These are phyloP conservation scores for Bipolaris sorokiniana DNA, from an alignment of 2,329 filamentous ascomycete genomes.

Conservation along the genomic window DNA sequence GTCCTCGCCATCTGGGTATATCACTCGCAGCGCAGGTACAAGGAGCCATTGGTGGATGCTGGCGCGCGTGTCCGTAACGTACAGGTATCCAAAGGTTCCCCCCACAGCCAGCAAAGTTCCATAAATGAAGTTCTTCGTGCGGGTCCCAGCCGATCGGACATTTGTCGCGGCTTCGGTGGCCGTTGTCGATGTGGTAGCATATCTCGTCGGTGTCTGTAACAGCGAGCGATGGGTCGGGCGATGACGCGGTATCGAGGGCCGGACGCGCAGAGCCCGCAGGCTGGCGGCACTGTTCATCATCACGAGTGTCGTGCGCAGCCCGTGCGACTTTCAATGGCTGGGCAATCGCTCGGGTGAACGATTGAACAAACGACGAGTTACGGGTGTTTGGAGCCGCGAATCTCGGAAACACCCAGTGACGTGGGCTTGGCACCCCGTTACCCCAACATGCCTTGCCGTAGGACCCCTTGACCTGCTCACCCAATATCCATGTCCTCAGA, in stretches of 20 bases:
- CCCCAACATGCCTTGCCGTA: neutral
- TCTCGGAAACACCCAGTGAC: slow-evolving; percentile 11
- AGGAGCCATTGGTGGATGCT: slow-evolving; percentile 60
- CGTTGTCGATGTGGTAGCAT: slow-evolving; percentile 28
- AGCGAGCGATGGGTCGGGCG: slow-evolving; percentile 20
- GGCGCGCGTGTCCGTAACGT: slow-evolving; percentile 61
- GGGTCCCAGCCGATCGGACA: slow-evolving; percentile 50
- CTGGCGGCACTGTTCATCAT: slow-evolving; percentile 36
- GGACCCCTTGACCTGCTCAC: neutral
- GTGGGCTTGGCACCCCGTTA: slow-evolving; percentile 11
- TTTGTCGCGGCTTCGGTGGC: slow-evolving; percentile 39
- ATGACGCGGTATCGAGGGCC: slow-evolving; percentile 28
- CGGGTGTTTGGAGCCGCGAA: slow-evolving; percentile 4
- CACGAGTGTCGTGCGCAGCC: slow-evolving; percentile 25
- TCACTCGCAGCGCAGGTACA: slow-evolving; percentile 66
- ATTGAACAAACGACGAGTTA: neutral
- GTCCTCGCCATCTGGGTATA: slow-evolving; percentile 82
- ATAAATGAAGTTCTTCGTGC: slow-evolving; percentile 58
- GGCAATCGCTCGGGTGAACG: slow-evolving; percentile 21
- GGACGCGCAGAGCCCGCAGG: slow-evolving; percentile 38
- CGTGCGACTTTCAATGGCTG: slow-evolving; percentile 28
- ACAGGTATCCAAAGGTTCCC: slow-evolving; percentile 56
- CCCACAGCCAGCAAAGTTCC: slow-evolving; percentile 61
- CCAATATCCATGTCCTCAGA: neutral
- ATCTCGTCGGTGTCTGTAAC: slow-evolving; percentile 28